Base-by-base conservation (phyloP, 148 eudicot genomes). In the Vaccinium darrowii region DNA sequence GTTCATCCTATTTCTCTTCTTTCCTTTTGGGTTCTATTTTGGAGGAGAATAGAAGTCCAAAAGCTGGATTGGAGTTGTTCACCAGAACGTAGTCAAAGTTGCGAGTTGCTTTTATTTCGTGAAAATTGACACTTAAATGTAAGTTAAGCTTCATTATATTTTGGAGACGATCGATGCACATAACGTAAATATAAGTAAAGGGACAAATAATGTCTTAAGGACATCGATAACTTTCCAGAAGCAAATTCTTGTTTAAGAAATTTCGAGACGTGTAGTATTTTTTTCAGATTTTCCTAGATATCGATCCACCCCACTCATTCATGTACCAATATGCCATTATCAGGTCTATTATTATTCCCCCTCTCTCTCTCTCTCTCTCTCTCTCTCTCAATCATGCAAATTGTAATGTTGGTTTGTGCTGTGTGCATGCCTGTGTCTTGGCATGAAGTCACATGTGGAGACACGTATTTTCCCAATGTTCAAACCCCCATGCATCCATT, bases 341-440 rank as follows among this genome's bases (percentile, higher is more conserved):
- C 39, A 69, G 11, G 74, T 36, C 74, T 5, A 69, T 63, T 63
- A 69, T 69, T 5, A 69, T 63, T 63, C 25, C 33, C n/a, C n/a
- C 16, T 27, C 73, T 67, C 73, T 63, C 25, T 60, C 25, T 60
- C 39, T 69, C 74, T n/a, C n/a, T n/a, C 16, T 27, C 74, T 69
- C 74, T 63, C 25, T 62, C 27, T 62, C 39, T 69, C 74, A 69
- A 69, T 69, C 74, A 69, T 69, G 39, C 74, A 69, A 25, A 69
- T 69, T 69, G 39, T 69, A 13, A 69, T 69, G 39, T 36, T 69
- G 39, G 74, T 23, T 9, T 65, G 71, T 65, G 71, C 71, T 65
- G 71, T 23, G 30, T 23, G 27, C 30, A 23, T 65, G 74, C 27
- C 8, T 19, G 21, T 60, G 74, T 69, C 43, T 69, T 69, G 39